Percentiles rank a stretch among this genome's conserved stretches.
These are phyloP conservation scores for Chlorella sp. DNA, from an alignment of 139 green algal genomes.

Conservation along the genomic window DNA sequence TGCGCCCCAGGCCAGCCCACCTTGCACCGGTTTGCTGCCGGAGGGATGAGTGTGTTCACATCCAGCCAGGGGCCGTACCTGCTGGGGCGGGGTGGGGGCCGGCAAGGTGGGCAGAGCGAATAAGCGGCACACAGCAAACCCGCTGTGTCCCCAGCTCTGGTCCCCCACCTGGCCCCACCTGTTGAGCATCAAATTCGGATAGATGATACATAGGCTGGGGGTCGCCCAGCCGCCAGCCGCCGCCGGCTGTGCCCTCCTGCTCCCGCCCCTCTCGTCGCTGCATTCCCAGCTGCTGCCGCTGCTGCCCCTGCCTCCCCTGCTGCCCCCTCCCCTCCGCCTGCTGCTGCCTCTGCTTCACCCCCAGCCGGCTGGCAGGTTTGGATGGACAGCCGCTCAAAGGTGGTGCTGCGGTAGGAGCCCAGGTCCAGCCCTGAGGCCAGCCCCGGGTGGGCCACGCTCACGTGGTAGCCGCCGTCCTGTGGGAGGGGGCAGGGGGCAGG, in stretches of 20 bases:
- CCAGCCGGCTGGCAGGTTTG: slow-evolving; percentile 33
- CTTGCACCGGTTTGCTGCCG: slow-evolving; percentile 38
- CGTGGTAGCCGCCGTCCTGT: slow-evolving; percentile 71
- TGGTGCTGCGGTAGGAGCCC: slow-evolving; percentile 42
- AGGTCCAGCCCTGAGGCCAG: slow-evolving; percentile 58
- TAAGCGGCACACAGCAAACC: too few relatives aligned
- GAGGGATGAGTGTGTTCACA: slow-evolving; percentile 60
- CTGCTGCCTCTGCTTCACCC: neutral
- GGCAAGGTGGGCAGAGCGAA: too few relatives aligned
- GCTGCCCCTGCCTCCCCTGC: neutral
- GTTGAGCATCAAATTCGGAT: slow-evolving; percentile 76
- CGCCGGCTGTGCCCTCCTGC: neutral
- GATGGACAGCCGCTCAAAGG: slow-evolving; percentile 45
- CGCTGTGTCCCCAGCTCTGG: neutral
- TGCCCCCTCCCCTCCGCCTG: neutral
- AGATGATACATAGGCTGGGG: slow-evolving; percentile 62
- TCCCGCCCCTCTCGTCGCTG: neutral
- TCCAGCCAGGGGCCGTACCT: slow-evolving; percentile 70
- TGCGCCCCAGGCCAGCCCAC: slow-evolving; percentile 12
- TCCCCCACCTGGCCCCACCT: slow-evolving; percentile 10
- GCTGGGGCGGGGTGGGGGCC: neutral
- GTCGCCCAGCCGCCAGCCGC: neutral
- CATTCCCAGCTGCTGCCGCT: neutral
- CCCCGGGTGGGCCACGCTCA: slow-evolving; percentile 59
- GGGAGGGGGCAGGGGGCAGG: neutral